Evolutionary conservation across 2,329 filamentous ascomycete genomes (phyloP).

Genomic region (Cladosporium sp.): DNA sequence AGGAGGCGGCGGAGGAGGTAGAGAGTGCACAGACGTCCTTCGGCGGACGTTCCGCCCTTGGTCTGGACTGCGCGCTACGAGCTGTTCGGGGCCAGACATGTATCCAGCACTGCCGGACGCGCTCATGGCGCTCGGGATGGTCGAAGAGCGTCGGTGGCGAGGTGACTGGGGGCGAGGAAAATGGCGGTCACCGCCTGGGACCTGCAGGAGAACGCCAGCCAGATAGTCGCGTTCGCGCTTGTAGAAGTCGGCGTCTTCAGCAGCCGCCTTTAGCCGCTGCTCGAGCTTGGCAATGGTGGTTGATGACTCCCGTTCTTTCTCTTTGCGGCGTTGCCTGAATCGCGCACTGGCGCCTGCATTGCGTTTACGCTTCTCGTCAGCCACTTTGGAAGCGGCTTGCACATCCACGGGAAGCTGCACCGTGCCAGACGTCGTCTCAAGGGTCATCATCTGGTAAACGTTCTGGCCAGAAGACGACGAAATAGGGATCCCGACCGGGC

Average conservation of each 20-base stretch:
- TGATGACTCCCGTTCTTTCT: conserved; percentile 68
- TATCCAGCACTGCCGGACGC: conserved; percentile 16
- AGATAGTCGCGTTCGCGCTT: conserved; percentile 66
- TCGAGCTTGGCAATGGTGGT: conserved; percentile 64
- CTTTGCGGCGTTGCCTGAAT: conserved; percentile 75
- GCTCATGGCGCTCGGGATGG: conserved; percentile 1
- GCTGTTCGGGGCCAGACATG: conserved; percentile 18
- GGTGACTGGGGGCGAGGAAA: conserved; percentile 41
- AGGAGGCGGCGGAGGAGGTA: conserved; percentile 17
- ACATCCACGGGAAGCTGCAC: conserved; percentile 67
- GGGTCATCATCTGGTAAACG: conserved; percentile 49
- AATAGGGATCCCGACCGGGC: conserved; percentile 39
- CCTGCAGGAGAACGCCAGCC: conserved; percentile 57
- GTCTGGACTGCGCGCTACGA: conserved; percentile 20
- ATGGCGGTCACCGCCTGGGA: conserved; percentile 46
- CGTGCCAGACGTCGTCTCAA: conserved; percentile 45
- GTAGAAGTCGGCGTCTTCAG: conserved; percentile 67
- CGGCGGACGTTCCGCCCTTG: conserved; percentile 23
- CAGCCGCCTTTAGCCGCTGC: conserved; percentile 60
- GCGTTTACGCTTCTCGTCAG: conserved; percentile 76
- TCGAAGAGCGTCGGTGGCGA: conserved; percentile 25
- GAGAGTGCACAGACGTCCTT: conserved; percentile 23
- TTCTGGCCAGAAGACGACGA: conserved; percentile 40
- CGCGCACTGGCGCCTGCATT: conserved; percentile 82
- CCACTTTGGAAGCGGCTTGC: conserved; percentile 72